Percentiles rank a stretch among this genome's conserved stretches.
Conservation (phyloP, 495 filamentous ascomycete species). For the Penicillium silybi region DNA sequence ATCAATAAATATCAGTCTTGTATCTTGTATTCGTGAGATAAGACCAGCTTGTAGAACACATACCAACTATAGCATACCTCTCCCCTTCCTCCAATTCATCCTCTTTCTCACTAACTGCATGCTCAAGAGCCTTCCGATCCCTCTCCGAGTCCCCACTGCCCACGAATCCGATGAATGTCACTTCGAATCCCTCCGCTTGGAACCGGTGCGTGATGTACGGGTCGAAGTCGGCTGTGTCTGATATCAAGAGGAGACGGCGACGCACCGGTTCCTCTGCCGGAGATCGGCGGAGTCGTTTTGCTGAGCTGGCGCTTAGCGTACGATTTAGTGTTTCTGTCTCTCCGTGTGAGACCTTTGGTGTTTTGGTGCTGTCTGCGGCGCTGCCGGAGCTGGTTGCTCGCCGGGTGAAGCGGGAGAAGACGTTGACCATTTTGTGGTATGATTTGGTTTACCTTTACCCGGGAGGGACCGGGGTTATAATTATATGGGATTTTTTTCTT, state of each 20-base stretch:
- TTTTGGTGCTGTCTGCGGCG: not conserved
- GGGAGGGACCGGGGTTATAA: not conserved
- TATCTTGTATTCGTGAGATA: no score
- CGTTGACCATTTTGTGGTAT: conserved; percentile 19
- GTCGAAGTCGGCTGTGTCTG: conserved; percentile 58
- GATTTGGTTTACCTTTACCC: no score
- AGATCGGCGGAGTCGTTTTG: conserved; percentile 7
- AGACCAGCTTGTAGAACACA: no score
- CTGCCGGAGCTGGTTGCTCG: conserved; percentile 15
- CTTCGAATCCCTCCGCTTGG: conserved; percentile 61
- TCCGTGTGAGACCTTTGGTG: conserved; percentile 5
- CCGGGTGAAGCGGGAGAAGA: conserved; percentile 19
- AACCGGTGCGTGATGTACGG: conserved; percentile 49
- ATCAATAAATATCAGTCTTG: no score
- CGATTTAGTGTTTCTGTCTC: not conserved
- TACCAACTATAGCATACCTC: conserved; percentile 47
- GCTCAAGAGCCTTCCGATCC: conserved; percentile 36
- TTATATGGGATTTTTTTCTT: not conserved
- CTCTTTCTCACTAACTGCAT: conserved; percentile 42
- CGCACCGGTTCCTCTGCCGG: conserved; percentile 14
- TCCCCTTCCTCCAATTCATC: conserved; percentile 43
- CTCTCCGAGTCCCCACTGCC: conserved; percentile 37
- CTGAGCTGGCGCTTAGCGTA: conserved; percentile 13
- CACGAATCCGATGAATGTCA: conserved; percentile 55
- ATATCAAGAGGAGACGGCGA: conserved; percentile 53